phyloP scores from a whole-genome alignment of 2,329 filamentous ascomycete genomes.

The Sclerotinia subarctica region DNA sequence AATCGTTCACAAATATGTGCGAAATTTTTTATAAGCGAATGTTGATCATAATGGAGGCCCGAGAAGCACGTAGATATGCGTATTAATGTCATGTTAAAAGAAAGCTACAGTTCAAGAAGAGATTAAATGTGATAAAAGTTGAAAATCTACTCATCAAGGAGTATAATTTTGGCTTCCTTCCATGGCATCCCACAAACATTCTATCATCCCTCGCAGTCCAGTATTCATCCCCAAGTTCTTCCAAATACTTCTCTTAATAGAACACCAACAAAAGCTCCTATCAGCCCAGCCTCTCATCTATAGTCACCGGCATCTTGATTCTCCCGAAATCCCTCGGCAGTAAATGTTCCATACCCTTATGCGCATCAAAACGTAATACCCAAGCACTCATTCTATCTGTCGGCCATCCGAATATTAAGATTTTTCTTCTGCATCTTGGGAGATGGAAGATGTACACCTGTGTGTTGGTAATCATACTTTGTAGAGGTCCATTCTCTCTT shows the following conservation, averaged over 20 bases:
- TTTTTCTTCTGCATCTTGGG: not conserved
- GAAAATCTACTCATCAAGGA: too few relatives aligned
- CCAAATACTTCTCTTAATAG: not conserved
- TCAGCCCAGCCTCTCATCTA: conserved; percentile 2
- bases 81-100: too few relatives aligned
- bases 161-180: too few relatives aligned
- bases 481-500: not conserved
- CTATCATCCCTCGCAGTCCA: not conserved
- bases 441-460: not conserved
- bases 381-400: not conserved
- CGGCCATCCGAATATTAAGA: not conserved
- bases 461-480: not conserved
- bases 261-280: conserved; percentile 1
- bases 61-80: too few relatives aligned
- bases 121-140: too few relatives aligned
- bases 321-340: not conserved
- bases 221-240: not conserved
- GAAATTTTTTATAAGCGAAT: too few relatives aligned
- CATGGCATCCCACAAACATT: not conserved
- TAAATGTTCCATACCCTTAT: not conserved
- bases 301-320: not conserved
- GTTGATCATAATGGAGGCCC: too few relatives aligned
- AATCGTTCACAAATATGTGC: too few relatives aligned
- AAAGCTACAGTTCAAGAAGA: too few relatives aligned
- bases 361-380: not conserved